Evolutionary conservation across 2,329 filamentous ascomycete genomes (phyloP).

Genomic region (Aureobasidium namibiae): DNA sequence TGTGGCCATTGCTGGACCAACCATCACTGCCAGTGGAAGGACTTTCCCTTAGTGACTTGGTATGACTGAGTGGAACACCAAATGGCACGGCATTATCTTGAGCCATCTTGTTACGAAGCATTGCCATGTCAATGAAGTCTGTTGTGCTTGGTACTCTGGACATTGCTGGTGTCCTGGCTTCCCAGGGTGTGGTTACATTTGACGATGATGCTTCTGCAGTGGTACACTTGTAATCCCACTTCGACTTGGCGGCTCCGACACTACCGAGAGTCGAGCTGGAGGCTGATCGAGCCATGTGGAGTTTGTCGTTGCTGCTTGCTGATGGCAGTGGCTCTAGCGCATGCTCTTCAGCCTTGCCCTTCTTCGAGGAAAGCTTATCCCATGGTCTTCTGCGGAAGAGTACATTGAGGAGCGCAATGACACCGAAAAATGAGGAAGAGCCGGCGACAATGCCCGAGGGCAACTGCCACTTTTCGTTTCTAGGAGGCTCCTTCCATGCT

Average conservation of each 20-base stretch:
- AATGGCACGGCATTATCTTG: background rate
- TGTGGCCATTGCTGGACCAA: background rate
- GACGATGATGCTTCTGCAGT: background rate
- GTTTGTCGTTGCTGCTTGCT: background rate
- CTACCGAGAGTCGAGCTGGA: background rate
- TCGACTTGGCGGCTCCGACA: background rate
- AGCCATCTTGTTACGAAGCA: background rate
- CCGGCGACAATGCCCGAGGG: background rate
- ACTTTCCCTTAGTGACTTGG: background rate
- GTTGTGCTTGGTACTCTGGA: background rate
- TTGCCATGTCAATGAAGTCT: background rate
- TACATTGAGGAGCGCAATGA: background rate
- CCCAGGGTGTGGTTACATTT: background rate
- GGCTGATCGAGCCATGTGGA: background rate
- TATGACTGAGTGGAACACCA: background rate
- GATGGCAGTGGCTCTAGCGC: background rate
- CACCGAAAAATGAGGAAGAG: background rate
- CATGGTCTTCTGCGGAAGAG: constrained; percentile 1
- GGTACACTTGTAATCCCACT: background rate
- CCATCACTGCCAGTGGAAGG: background rate
- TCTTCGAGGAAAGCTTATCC: background rate
- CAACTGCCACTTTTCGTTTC: background rate
- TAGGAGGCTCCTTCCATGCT: background rate
- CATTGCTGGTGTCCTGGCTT: background rate
- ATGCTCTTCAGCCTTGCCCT: background rate